phyloP scores from a whole-genome alignment of 768 basidiomycete genomes.

The Boletus rubropictus region DNA sequence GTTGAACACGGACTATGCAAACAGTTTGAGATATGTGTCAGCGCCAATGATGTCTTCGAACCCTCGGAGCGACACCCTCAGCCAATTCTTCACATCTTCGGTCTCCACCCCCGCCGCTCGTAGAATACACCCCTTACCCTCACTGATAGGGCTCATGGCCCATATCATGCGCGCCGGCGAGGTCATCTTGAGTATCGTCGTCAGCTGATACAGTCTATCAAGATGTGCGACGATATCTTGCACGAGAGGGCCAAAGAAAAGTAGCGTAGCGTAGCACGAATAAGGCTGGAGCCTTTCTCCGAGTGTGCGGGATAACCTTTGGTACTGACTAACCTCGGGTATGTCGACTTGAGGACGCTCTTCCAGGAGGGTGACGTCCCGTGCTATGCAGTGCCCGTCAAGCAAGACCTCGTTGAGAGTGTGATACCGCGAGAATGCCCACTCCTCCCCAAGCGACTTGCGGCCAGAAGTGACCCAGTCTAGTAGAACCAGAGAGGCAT shows the following conservation, averaged over 20 bases:
- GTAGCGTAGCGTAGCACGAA: slow-evolving; percentile 82
- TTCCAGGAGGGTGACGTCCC: slow-evolving; percentile 76
- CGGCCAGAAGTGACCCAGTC: slow-evolving; percentile 94
- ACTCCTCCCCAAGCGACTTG: slow-evolving; percentile 76
- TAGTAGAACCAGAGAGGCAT: slow-evolving; percentile 65
- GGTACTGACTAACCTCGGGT: slow-evolving; percentile 2
- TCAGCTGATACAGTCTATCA: slow-evolving; percentile 41
- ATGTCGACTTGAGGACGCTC: slow-evolving; percentile 23
- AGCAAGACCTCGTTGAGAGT: slow-evolving; percentile 80
- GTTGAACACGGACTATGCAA: slow-evolving; percentile 33
- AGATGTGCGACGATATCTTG: slow-evolving; percentile 45
- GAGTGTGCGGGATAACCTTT: slow-evolving; percentile 43
- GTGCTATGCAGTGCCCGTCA: slow-evolving; percentile 57
- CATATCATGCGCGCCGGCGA: slow-evolving; percentile 66
- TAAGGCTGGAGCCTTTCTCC: slow-evolving; percentile 68
- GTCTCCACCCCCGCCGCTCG: slow-evolving; percentile 73
- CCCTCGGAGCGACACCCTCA: slow-evolving; percentile 47
- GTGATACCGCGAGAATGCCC: slow-evolving; percentile 81
- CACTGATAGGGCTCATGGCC: slow-evolving; percentile 63
- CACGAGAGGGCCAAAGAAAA: slow-evolving; percentile 69
- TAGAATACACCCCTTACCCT: slow-evolving; percentile 50
- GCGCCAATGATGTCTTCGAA: slow-evolving; percentile 52
- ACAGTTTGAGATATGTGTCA: slow-evolving; percentile 61
- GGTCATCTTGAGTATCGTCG: slow-evolving; percentile 54
- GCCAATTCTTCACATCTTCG: slow-evolving; percentile 68